Conservation (phyloP, 257 asterid species). For the Solanum tarijense region DNA sequence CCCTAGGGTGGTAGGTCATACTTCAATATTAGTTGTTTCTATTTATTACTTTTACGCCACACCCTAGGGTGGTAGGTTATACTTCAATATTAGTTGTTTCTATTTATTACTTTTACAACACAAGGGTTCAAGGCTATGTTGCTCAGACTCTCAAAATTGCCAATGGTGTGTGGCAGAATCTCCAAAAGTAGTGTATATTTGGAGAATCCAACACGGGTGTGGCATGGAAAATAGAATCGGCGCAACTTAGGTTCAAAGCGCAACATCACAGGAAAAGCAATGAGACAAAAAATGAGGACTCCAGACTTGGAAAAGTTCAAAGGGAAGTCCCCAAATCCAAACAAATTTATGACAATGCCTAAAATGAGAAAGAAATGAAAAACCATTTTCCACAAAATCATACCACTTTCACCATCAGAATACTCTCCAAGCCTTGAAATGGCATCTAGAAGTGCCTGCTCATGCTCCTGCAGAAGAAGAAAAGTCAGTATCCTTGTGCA, state of each 20-base stretch:
- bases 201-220: not conserved
- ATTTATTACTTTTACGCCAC: not conserved
- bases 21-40: no score
- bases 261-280: not conserved
- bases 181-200: not conserved
- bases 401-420: conserved; percentile 94
- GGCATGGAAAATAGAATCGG: not conserved
- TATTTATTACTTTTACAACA: not conserved
- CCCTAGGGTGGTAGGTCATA: not conserved
- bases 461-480: conserved; percentile 60
- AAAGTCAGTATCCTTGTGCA: not conserved
- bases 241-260: not conserved
- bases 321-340: not conserved
- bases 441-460: conserved; percentile 75
- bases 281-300: not conserved
- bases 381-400: not conserved
- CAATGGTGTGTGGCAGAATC: not conserved
- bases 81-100: no score
- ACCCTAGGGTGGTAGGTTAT: not conserved
- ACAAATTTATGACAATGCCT: not conserved
- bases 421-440: conserved; percentile 65
- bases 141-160: not conserved
- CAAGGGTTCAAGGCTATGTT: not conserved
- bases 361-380: not conserved
- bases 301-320: not conserved